phyloP scores from a whole-genome alignment of 1,284 basidiomycete genomes.

The Cryptococcus sp. region DNA sequence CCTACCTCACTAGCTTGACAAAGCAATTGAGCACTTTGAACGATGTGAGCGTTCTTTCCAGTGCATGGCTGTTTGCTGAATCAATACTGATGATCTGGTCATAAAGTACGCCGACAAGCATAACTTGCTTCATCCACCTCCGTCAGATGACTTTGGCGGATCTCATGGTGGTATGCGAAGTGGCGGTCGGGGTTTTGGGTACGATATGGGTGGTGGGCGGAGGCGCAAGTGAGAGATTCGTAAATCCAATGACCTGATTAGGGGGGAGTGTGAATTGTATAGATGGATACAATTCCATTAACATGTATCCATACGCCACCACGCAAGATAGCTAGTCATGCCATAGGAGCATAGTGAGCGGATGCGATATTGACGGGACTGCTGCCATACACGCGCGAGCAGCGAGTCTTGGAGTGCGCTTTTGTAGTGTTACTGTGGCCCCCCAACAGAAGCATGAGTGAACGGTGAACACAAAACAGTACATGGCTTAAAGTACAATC shows the following conservation, averaged over 20 bases:
- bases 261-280: too few species aligned
- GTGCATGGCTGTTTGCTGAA: background rate
- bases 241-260: background rate
- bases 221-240: background rate
- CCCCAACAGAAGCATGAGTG: too few species aligned
- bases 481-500: too few species aligned
- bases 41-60: constrained; percentile 62
- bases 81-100: background rate
- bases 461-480: too few species aligned
- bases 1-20: constrained; percentile 82
- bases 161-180: constrained; percentile 5
- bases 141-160: constrained; percentile 9
- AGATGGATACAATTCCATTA: too few species aligned
- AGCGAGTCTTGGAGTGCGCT: too few species aligned
- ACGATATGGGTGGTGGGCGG: background rate
- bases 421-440: too few species aligned
- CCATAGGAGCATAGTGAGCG: too few species aligned
- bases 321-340: too few species aligned
- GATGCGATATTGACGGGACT: too few species aligned
- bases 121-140: constrained; percentile 19
- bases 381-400: too few species aligned
- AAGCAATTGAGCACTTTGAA: constrained; percentile 83
- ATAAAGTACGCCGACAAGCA: constrained; percentile 39
- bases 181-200: constrained; percentile 5
- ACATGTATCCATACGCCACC: too few species aligned